Conservation (phyloP, 768 basidiomycete genomes). For the Omphalotus guepiniiformis region DNA sequence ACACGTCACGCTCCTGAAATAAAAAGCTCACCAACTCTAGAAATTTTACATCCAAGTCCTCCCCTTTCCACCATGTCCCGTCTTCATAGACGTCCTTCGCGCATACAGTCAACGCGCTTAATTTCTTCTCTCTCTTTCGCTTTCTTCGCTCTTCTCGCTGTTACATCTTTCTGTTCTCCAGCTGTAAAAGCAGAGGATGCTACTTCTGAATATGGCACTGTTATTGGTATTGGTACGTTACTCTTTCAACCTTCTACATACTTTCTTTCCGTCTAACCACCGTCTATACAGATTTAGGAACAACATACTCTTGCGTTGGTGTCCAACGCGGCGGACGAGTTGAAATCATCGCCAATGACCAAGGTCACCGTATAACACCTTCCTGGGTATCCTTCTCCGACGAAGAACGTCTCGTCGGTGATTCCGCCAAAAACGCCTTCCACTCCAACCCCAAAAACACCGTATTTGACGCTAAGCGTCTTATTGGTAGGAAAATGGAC, state of each 20-base stretch:
- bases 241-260: background rate
- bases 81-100: constrained; percentile 46
- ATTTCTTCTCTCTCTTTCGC: constrained; percentile 57
- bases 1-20: no score
- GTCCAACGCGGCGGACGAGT: constrained; percentile 83
- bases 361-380: constrained; percentile 85
- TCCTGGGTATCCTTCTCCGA: constrained; percentile 83
- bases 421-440: constrained; percentile 94
- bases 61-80: constrained; percentile 31
- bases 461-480: constrained; percentile 94
- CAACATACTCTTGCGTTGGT: constrained; percentile 97
- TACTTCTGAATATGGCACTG: constrained; percentile 80
- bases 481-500: constrained; percentile 83
- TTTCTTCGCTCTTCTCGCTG: constrained; percentile 61
- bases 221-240: constrained; percentile 84
- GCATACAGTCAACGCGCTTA: constrained; percentile 51
- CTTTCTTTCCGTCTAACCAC: constrained; percentile 8
- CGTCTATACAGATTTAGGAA: constrained; percentile 88
- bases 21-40: no score
- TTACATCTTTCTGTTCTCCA: constrained; percentile 68
- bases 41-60: no score
- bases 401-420: constrained; percentile 86
- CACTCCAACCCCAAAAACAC: constrained; percentile 91
- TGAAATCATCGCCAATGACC: constrained; percentile 88
- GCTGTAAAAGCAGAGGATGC: constrained; percentile 60